Evolutionary conservation across 371 early-diverging fungal species (phyloP).

Genomic region (Mucor lusitanicus): DNA sequence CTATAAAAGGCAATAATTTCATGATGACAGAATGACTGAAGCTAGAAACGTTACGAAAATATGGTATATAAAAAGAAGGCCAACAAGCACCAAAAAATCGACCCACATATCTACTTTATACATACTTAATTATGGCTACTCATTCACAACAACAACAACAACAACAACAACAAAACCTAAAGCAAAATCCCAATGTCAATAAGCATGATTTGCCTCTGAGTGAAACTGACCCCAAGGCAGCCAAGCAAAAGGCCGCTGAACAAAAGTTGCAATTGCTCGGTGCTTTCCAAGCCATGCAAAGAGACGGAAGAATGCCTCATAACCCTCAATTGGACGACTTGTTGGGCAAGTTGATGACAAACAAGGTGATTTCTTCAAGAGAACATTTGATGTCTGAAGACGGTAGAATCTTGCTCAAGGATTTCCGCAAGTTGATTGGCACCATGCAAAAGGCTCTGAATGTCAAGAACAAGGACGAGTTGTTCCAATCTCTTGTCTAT

Average conservation of each 20-base stretch:
- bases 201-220: constrained; percentile 5
- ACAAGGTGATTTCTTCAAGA: constrained; percentile 43
- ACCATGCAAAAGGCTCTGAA: constrained; percentile 45
- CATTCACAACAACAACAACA: neutral
- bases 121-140: neutral
- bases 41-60: neutral
- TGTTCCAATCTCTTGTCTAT: constrained; percentile 62
- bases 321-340: constrained; percentile 57
- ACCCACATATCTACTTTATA: neutral
- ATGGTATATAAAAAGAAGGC: neutral
- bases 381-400: constrained; percentile 51
- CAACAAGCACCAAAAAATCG: neutral
- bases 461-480: constrained; percentile 60
- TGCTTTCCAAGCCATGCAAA: constrained; percentile 46
- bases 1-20: constrained; percentile 5
- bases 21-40: constrained; percentile 18
- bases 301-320: constrained; percentile 62
- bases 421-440: constrained; percentile 45
- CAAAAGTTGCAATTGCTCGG: constrained; percentile 50
- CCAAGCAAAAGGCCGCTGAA: constrained; percentile 25
- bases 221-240: constrained; percentile 16
- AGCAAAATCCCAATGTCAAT: neutral
- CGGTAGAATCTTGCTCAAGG: constrained; percentile 49
- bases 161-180: neutral
- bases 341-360: constrained; percentile 40